Conservation (phyloP, 768 basidiomycete genomes). For the Tricholoma sp. region DNA sequence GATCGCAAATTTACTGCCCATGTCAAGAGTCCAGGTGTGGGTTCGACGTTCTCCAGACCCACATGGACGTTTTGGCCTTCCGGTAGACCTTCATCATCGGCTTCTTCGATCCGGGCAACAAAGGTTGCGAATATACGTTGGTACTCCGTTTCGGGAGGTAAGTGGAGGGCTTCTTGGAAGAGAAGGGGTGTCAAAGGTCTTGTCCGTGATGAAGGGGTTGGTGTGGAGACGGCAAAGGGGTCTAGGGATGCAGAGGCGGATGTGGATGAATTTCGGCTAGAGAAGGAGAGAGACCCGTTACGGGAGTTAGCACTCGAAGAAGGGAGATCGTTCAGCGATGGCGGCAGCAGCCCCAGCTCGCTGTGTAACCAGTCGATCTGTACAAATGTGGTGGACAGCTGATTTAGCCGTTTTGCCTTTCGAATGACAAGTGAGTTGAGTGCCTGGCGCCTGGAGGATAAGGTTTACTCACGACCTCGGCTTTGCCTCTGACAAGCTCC, state of each 20-base stretch:
- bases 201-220: slow-evolving; percentile 42
- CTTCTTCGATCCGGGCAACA: slow-evolving; percentile 56
- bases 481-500: slow-evolving; percentile 78
- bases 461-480: slow-evolving; percentile 65
- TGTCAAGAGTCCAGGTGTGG: slow-evolving; percentile 64
- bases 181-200: slow-evolving; percentile 31
- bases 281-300: slow-evolving; percentile 22
- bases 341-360: slow-evolving; percentile 73
- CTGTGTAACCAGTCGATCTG: slow-evolving; percentile 81
- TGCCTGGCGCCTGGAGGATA: not conserved
- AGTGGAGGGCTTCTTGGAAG: slow-evolving; percentile 28
- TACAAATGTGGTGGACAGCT: slow-evolving; percentile 57
- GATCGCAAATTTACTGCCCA: slow-evolving; percentile 60
- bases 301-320: slow-evolving; percentile 20
- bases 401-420: slow-evolving; percentile 62
- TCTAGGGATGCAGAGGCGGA: slow-evolving; percentile 28
- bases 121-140: slow-evolving; percentile 60
- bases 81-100: slow-evolving; percentile 42
- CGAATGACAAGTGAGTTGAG: slow-evolving; percentile 1
- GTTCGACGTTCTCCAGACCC: slow-evolving; percentile 74
- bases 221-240: slow-evolving; percentile 47
- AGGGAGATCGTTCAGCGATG: slow-evolving; percentile 44
- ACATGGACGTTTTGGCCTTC: slow-evolving; percentile 32
- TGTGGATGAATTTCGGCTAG: slow-evolving; percentile 31
- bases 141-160: slow-evolving; percentile 40